Evolutionary conservation across 2,329 filamentous ascomycete species (phyloP).

Genomic region (Cadophora sp.): DNA sequence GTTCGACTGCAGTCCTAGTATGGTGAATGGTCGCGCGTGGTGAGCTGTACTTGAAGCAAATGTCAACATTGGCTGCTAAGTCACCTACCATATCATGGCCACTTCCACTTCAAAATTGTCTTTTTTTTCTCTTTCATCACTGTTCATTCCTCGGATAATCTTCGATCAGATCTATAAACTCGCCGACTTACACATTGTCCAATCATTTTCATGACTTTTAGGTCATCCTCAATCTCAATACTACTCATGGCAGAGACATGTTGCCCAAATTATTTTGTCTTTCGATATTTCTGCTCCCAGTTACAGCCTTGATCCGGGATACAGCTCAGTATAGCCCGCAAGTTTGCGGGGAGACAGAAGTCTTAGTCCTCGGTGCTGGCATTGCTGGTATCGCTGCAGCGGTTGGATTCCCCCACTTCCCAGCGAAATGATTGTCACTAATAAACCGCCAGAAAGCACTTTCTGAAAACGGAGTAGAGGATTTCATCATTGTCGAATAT

Average conservation of each 20-base stretch:
- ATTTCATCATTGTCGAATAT: slow-evolving; percentile 71
- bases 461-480: slow-evolving; percentile 63
- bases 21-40: neutral
- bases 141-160: neutral
- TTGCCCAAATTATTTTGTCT: neutral
- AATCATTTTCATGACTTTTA: neutral
- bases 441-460: slow-evolving; percentile 56
- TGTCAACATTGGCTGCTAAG: neutral
- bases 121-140: neutral
- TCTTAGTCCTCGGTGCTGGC: slow-evolving; percentile 60
- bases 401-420: neutral
- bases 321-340: neutral
- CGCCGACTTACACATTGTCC: too few relatives aligned
- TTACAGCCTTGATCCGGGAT: slow-evolving; percentile 1
- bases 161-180: neutral
- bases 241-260: slow-evolving; percentile 1
- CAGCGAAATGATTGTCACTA: neutral
- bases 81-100: neutral
- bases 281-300: neutral
- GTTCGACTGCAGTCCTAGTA: neutral
- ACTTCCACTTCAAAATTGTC: neutral
- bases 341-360: slow-evolving; percentile 43
- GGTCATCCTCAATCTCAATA: neutral
- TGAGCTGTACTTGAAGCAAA: neutral
- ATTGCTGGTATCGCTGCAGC: slow-evolving; percentile 69